Conservation (phyloP, 768 basidiomycete genomes). For the Agaricus sinodeliciosus region DNA sequence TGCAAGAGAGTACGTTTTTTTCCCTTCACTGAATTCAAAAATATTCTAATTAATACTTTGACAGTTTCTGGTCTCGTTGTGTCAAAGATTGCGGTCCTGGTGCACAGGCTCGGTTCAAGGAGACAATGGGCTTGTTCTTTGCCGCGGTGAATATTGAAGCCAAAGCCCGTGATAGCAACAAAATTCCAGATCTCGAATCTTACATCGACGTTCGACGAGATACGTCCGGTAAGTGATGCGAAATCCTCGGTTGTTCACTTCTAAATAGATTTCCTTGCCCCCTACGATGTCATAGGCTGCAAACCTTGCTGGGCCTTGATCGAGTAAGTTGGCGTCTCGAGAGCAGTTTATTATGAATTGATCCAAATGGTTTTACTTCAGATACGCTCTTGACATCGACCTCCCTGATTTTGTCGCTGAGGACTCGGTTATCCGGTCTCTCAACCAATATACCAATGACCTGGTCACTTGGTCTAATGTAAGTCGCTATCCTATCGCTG, state of each 20-base stretch:
- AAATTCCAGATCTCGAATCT: slow-evolving; percentile 63
- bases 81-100: slow-evolving; percentile 50
- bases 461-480: slow-evolving; percentile 84
- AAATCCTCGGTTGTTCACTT: neutral
- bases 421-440: slow-evolving; percentile 50
- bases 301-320: slow-evolving; percentile 74
- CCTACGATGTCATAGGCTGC: slow-evolving; percentile 33
- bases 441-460: slow-evolving; percentile 69
- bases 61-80: slow-evolving; percentile 67
- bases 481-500: slow-evolving; percentile 17
- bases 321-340: slow-evolving; percentile 36
- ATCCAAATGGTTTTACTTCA: slow-evolving; percentile 14
- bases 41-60: slow-evolving; percentile 6
- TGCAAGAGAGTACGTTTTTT: slow-evolving; percentile 54
- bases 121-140: slow-evolving; percentile 63
- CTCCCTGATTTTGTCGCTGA: slow-evolving; percentile 67
- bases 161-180: slow-evolving; percentile 41
- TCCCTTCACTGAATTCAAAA: slow-evolving; percentile 5
- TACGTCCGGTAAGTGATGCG: slow-evolving; percentile 48
- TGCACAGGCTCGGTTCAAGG: slow-evolving; percentile 61
- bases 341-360: neutral
- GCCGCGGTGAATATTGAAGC: slow-evolving; percentile 62
- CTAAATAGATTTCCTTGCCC: neutral
- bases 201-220: slow-evolving; percentile 70
- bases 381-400: slow-evolving; percentile 61